phyloP scores from a whole-genome alignment of 2,329 filamentous ascomycete genomes.

The Colletotrichum horii region DNA sequence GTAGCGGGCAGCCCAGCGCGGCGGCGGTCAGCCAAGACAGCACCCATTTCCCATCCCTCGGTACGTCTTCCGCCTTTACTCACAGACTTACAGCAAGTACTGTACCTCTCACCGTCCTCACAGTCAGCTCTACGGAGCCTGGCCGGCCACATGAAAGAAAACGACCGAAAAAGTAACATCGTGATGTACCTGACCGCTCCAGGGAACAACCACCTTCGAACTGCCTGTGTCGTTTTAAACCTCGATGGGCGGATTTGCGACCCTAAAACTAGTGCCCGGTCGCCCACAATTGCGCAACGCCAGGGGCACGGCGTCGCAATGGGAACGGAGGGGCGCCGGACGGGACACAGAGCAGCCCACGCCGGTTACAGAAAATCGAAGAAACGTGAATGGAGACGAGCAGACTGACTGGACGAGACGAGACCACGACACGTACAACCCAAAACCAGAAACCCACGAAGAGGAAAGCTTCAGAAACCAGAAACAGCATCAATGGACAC shows the following conservation, averaged over 20 bases:
- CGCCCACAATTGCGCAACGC: slow-evolving; percentile 15
- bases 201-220: background rate
- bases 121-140: background rate
- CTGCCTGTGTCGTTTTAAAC: background rate
- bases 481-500: background rate
- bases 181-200: background rate
- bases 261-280: background rate
- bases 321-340: background rate
- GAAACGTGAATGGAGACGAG: slow-evolving; percentile 1
- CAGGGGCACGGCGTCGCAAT: slow-evolving; percentile 18
- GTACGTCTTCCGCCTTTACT: background rate
- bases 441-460: too few relatives aligned
- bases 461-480: background rate
- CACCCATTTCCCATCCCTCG: background rate
- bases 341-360: background rate
- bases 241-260: slow-evolving; percentile 1
- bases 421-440: background rate
- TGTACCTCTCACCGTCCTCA: background rate
- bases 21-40: background rate
- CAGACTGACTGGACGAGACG: background rate
- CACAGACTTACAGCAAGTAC: background rate
- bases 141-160: background rate
- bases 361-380: background rate
- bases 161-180: background rate
- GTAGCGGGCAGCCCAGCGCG: background rate